Conservation (phyloP, 2,329 filamentous ascomycete genomes). For the Phyllosticta citribraziliensis region DNA sequence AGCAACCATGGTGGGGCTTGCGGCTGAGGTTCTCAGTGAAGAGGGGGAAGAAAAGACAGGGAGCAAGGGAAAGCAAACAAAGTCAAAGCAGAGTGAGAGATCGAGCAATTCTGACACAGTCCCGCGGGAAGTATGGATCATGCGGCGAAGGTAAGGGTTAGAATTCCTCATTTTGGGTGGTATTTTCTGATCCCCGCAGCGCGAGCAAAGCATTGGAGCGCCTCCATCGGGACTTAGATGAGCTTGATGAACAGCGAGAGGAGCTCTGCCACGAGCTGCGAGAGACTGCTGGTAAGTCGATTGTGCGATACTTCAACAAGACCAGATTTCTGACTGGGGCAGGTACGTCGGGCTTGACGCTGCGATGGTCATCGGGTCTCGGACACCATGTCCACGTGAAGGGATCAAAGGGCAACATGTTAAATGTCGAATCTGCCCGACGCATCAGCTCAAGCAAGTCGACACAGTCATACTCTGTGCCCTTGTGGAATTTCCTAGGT, state of each 20-base stretch:
- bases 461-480: constrained; percentile 73
- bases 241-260: constrained; percentile 50
- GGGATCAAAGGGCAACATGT: constrained; percentile 57
- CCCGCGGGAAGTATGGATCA: constrained; percentile 50
- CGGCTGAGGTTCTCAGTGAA: constrained; percentile 59
- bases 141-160: constrained; percentile 37
- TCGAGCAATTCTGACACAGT: constrained; percentile 13
- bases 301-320: not conserved
- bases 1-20: constrained; percentile 60
- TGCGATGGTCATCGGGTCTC: constrained; percentile 78
- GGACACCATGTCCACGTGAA: constrained; percentile 89
- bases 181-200: constrained; percentile 14
- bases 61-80: constrained; percentile 26
- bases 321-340: not conserved
- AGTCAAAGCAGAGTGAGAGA: constrained; percentile 19
- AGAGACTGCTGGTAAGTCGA: constrained; percentile 38
- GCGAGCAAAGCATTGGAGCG: constrained; percentile 57
- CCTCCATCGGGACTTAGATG: constrained; percentile 59
- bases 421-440: constrained; percentile 32
- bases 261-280: constrained; percentile 53
- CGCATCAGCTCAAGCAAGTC: constrained; percentile 70
- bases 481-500: constrained; percentile 77
- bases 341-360: constrained; percentile 54
- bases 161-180: not conserved
- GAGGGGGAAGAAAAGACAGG: constrained; percentile 52